A percentile compares a stretch with the other conserved stretches of the same genome.
phyloP scores from a whole-genome alignment of 2,329 filamentous ascomycete species.

The Botrytis fabae region DNA sequence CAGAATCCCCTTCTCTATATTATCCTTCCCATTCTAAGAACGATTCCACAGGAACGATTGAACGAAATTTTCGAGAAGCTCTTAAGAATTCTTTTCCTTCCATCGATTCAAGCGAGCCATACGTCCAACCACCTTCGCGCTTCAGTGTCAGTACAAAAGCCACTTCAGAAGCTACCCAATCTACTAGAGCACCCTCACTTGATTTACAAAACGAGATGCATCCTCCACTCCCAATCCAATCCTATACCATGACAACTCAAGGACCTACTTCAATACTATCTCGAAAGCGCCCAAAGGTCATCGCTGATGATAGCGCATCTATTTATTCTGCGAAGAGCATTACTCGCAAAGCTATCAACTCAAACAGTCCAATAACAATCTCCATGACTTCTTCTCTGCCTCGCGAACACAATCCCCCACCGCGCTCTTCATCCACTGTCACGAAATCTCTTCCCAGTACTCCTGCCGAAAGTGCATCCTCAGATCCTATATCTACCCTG shows the following conservation, averaged over 20 bases:
- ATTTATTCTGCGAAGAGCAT: slow-evolving; percentile 26
- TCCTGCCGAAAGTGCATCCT: slow-evolving; percentile 59
- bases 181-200: slow-evolving; percentile 34
- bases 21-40: slow-evolving; percentile 22
- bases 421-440: slow-evolving; percentile 9
- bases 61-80: slow-evolving; percentile 36
- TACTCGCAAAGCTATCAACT: slow-evolving; percentile 36
- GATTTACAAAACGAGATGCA: slow-evolving; percentile 13
- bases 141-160: slow-evolving; percentile 41
- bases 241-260: slow-evolving; percentile 19
- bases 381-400: slow-evolving; percentile 31
- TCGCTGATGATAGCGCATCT: neutral
- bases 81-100: slow-evolving; percentile 30
- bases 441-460: slow-evolving; percentile 60
- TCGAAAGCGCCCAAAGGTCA: slow-evolving; percentile 36
- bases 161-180: slow-evolving; percentile 35
- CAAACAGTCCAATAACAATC: slow-evolving; percentile 36
- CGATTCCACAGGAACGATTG: slow-evolving; percentile 32
- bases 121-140: slow-evolving; percentile 39
- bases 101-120: slow-evolving; percentile 29
- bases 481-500: slow-evolving; percentile 66
- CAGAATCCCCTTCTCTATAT: slow-evolving; percentile 4
- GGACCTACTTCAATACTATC: slow-evolving; percentile 35
- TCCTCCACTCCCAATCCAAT: slow-evolving; percentile 23
- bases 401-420: neutral